Evolutionary conservation across 2,329 filamentous ascomycete genomes (phyloP), one percentile per base, ranked within the genome.

Genomic region (Scytalidium sp.): DNA sequence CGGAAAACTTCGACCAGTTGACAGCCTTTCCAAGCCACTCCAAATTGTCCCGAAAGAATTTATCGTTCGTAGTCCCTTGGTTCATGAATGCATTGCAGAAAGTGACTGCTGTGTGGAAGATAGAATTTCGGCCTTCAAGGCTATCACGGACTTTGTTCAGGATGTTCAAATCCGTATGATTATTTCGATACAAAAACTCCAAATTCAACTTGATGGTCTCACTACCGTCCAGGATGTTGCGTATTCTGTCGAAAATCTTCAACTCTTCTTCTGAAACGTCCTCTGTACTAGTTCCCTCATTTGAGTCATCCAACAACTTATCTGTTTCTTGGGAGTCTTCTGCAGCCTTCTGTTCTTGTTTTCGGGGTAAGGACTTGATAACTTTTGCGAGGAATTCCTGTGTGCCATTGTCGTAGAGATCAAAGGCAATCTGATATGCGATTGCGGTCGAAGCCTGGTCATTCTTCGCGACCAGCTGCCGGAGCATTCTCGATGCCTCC

Each of bases 41-140:
- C 20, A 99, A 73, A 66, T 99, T 99, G 64, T 97, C 91, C 7
- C 95, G 83, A 83, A 99, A 97, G 74, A 99, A 99, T 64, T 93
- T 95, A 72, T 99, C 94, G 62, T 96, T 94, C 0, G 93, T 97
- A 1, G 94, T 99, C 51, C 94, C 95, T 47, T 96, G 92, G 67
- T 99, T 96, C 94, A 99, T 99, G 68, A 99, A 97, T 10, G 92
- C 94, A 63, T 97, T 97, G 64, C 93, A 94, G 64, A 99, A 94
- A 1, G 94, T 97, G 49, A 99, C 90, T 3, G 92, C 91, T 1
- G 91, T 96, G 70, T 99, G 94, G 80, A 97, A 97, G 60, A 99
- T 99, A 25, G 93, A 97, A 72, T 96, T 97, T 47, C 95, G 84
- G 29, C 92, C 91, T 66, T 99, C 94, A 15, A 99, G 75, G 60